Evolutionary conservation across 306 rosid species (phyloP).

Genomic region (Lagenaria siceraria): DNA sequence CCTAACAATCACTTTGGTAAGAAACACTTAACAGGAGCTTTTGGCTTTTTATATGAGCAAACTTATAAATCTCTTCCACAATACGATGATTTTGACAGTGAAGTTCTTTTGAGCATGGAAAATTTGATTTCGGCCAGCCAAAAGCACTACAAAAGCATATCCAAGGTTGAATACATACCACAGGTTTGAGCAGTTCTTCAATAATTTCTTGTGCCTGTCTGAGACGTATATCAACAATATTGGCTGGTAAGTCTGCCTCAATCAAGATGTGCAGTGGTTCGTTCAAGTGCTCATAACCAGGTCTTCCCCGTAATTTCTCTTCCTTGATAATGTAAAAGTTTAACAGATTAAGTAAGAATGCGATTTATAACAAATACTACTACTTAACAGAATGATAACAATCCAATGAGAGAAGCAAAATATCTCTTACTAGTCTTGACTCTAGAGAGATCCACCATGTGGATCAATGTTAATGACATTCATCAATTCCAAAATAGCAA

Average conservation of each 20-base stretch:
- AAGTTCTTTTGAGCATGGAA: neutral
- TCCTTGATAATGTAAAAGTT: slow-evolving; percentile 39
- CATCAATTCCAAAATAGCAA: slow-evolving; percentile 5
- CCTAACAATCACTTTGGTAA: neutral
- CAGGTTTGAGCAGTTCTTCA: slow-evolving; percentile 94
- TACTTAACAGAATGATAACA: neutral
- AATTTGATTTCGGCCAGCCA: neutral
- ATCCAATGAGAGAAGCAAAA: neutral
- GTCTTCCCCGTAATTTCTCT: slow-evolving; percentile 91
- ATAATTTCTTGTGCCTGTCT: slow-evolving; percentile 94
- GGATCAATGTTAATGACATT: neutral
- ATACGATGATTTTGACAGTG: neutral
- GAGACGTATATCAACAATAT: slow-evolving; percentile 69
- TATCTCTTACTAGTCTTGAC: neutral
- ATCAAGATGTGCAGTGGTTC: slow-evolving; percentile 88
- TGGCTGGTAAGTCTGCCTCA: slow-evolving; percentile 88
- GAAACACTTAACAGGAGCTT: neutral
- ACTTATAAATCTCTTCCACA: neutral
- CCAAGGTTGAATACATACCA: slow-evolving; percentile 29
- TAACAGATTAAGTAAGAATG: neutral
- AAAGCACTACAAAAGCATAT: neutral
- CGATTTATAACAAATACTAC: neutral
- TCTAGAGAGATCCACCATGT: neutral
- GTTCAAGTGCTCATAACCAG: slow-evolving; percentile 91
- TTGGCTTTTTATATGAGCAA: too few relatives aligned